Evolutionary conservation across 2,329 filamentous ascomycete genomes (phyloP).

Genomic region (Gremmenia infestans): DNA sequence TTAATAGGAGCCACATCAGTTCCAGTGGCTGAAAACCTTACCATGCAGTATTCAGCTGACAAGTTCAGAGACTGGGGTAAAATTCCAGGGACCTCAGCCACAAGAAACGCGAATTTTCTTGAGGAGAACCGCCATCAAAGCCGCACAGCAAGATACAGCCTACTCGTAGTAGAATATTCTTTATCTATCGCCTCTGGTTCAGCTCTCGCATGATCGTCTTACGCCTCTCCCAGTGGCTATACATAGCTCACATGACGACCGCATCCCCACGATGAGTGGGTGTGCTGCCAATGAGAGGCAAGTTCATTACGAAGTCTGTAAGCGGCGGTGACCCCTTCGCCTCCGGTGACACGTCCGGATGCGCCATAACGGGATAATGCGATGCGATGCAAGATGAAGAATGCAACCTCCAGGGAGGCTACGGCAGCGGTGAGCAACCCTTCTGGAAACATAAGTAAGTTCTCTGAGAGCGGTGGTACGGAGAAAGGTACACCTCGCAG

Average conservation of each 20-base stretch:
- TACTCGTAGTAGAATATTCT: too few species aligned
- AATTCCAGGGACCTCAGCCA: conserved; percentile 4
- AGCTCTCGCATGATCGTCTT: conserved; percentile 1
- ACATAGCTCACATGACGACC: conserved; percentile 11
- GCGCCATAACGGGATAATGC: conserved; percentile 8
- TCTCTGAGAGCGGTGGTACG: neutral
- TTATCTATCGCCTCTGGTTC: neutral
- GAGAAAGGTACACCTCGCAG: neutral
- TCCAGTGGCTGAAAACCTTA: conserved; percentile 4
- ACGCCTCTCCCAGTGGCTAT: conserved; percentile 1
- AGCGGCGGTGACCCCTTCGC: neutral
- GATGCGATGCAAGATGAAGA: conserved; percentile 10
- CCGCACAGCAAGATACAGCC: neutral
- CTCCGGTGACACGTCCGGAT: conserved; percentile 1
- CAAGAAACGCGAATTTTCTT: neutral
- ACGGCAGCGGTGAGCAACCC: conserved; percentile 7
- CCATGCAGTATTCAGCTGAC: conserved; percentile 5
- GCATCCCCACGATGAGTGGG: neutral
- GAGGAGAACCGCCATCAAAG: neutral
- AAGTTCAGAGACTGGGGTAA: neutral
- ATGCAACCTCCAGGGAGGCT: neutral
- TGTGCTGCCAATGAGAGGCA: conserved; percentile 1
- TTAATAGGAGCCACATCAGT: neutral
- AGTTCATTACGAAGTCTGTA: neutral
- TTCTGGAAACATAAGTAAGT: conserved; percentile 4